Conservation (phyloP, 805 yeast species). For the Saturnispora sanitii region DNA sequence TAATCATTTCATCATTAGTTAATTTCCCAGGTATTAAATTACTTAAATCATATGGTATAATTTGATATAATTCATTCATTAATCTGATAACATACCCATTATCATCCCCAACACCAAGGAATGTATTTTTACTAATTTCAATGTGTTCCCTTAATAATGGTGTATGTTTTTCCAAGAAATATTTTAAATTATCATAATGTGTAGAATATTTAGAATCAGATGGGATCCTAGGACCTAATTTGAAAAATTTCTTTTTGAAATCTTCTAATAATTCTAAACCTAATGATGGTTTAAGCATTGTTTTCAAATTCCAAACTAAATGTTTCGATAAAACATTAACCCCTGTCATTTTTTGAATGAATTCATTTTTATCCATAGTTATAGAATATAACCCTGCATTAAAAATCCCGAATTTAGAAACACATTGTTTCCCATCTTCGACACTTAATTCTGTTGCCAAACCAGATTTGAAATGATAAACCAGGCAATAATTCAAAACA, state of each 20-base stretch:
- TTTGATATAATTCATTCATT: conserved; percentile 10
- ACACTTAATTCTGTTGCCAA: conserved; percentile 2
- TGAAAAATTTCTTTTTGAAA: conserved; percentile 5
- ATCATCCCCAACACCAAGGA: conserved; percentile 9
- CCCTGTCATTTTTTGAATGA: background rate
- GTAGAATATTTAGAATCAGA: background rate
- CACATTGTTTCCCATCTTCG: conserved; percentile 5
- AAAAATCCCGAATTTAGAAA: conserved; percentile 11
- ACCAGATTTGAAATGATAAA: conserved; percentile 11
- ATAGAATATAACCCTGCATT: conserved; percentile 11
- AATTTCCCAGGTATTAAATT: conserved; percentile 3
- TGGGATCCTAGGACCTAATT: background rate
- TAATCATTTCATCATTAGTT: conserved; percentile 5
- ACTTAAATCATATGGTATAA: conserved; percentile 10
- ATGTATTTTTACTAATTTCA: background rate
- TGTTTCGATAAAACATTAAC: conserved; percentile 5
- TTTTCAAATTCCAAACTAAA: conserved; percentile 6
- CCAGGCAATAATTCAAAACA: conserved; percentile 9
- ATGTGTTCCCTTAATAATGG: background rate
- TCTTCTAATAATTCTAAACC: conserved; percentile 6
- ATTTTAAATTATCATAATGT: conserved; percentile 10
- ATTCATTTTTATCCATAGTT: conserved; percentile 5
- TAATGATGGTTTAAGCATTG: background rate
- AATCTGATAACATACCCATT: conserved; percentile 9
- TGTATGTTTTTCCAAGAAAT: conserved; percentile 5